Evolutionary conservation across 2,329 filamentous ascomycete species (phyloP), one percentile per base, ranked within the genome.

Genomic region (Tolypocladium tropicale): DNA sequence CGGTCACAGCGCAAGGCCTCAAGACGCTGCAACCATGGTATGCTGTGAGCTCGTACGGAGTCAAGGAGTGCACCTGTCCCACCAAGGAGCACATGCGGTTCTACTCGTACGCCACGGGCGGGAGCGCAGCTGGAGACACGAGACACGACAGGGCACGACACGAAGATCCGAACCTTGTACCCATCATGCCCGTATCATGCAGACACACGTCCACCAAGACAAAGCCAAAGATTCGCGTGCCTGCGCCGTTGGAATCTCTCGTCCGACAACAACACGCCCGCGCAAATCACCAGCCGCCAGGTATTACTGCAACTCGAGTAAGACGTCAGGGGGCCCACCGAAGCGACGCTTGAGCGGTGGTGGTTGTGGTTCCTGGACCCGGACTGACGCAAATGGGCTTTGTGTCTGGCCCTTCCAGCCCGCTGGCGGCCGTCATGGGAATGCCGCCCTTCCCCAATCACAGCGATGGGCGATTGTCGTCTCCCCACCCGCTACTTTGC

Each of bases 201-300:
- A 33, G 39, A 33, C 21, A 32, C 21, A 43, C 52, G 36, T 14
- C 52, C 36, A n/a, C 23, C 23, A 6, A 1, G 25, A 6, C n/a
- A 23, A n/a, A 21, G 9, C 12, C 14, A 18, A 18, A 28, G n/a
- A 21, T 34, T 48, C 41, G 23, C 36, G 5, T 28, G 41, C 32
- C 48, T 33, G 41, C 32, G 32, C 53, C 41, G 49, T 54, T 39
- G 53, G 53, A 28, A 25, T 54, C 25, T 48, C 6, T 37, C 12
- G n/a, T 12, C 39, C 32, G 23, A 30, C 21, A 39, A 21, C 52
- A 37, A 12, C 36, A 12, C 43, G 18, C 41, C 11, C 41, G 48
- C 28, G 48, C 21, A 58, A n/a, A 60, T 60, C 59, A 60, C 60
- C 59, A 62, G 59, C 37, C 33, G 46, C 18, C 33, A 55, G 58